Percentiles rank a stretch among this genome's conserved stretches.
Conservation (phyloP, 805 yeast genomes). For the Candida morakotiae region DNA sequence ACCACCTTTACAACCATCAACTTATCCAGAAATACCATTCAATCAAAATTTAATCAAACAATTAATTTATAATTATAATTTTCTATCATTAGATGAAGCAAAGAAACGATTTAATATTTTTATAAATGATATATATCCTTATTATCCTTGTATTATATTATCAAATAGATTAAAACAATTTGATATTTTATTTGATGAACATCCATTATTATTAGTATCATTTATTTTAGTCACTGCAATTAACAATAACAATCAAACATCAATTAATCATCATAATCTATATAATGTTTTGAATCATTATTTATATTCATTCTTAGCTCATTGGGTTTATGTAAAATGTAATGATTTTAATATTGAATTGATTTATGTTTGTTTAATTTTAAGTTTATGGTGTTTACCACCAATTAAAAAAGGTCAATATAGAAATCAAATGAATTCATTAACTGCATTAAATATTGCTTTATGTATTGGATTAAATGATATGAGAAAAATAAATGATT, state of each 20-base stretch:
- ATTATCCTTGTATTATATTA: constrained; percentile 47
- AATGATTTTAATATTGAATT: constrained; percentile 40
- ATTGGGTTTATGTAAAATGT: constrained; percentile 38
- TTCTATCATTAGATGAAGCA: constrained; percentile 32
- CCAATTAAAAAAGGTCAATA: constrained; percentile 50
- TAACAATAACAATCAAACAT: constrained; percentile 26
- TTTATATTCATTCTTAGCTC: constrained; percentile 42
- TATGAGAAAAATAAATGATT: constrained; percentile 20
- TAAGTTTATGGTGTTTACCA: constrained; percentile 52
- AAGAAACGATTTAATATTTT: constrained; percentile 31
- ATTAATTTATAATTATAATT: constrained; percentile 27
- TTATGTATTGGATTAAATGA: constrained; percentile 48
- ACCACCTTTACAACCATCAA: constrained; percentile 8
- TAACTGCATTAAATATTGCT: constrained; percentile 42
- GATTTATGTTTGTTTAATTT: constrained; percentile 40
- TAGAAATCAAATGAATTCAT: constrained; percentile 46
- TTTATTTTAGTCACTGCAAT: constrained; percentile 46
- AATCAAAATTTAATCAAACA: constrained; percentile 24
- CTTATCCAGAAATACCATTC: constrained; percentile 15
- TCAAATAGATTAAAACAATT: constrained; percentile 32
- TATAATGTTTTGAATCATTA: constrained; percentile 41
- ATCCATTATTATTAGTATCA: constrained; percentile 41
- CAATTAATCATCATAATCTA: constrained; percentile 25
- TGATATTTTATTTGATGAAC: constrained; percentile 35
- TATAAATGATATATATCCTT: constrained; percentile 34